These are phyloP conservation scores for Penicillium subrubescens DNA, from an alignment of 495 filamentous ascomycete species.

Conservation along the genomic window DNA sequence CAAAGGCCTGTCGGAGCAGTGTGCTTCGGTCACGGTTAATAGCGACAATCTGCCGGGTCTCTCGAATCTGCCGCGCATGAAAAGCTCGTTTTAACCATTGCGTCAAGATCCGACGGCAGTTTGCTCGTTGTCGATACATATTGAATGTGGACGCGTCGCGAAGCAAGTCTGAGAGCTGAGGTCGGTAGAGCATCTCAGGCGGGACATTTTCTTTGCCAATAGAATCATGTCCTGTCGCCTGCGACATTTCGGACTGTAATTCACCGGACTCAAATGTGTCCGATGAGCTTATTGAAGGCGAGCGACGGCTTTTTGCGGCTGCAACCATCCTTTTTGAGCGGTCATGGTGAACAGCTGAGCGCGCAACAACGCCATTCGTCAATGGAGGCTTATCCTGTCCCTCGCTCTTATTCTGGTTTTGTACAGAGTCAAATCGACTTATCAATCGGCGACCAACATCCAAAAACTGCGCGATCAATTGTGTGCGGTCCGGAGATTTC, in stretches of 20 bases:
- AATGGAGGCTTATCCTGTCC: constrained; percentile 18
- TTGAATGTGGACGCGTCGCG: constrained; percentile 63
- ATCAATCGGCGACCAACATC: constrained; percentile 47
- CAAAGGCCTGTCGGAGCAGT: constrained; percentile 58
- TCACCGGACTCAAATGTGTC: constrained; percentile 28
- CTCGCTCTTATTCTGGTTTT: constrained; percentile 23
- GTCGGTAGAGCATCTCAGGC: constrained; percentile 50
- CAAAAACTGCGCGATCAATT: constrained; percentile 48
- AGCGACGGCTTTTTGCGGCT: constrained; percentile 21
- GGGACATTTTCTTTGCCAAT: constrained; percentile 33
- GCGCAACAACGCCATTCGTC: constrained; percentile 33
- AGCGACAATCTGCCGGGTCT: constrained; percentile 53
- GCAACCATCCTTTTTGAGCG: constrained; percentile 37
- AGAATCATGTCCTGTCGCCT: constrained; percentile 29
- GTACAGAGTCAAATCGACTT: constrained; percentile 34
- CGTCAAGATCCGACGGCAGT: constrained; percentile 50
- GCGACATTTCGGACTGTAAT: constrained; percentile 28
- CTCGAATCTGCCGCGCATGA: constrained; percentile 43
- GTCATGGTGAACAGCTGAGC: constrained; percentile 41
- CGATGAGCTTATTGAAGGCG: constrained; percentile 29
- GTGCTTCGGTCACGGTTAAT: constrained; percentile 51
- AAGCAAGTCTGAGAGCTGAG: constrained; percentile 57
- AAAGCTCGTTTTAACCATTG: constrained; percentile 57
- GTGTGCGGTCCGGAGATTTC: constrained; percentile 45
- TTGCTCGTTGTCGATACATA: constrained; percentile 50